Percentiles rank a stretch among this genome's conserved stretches.
These are phyloP conservation scores for Ogataea pignaliae DNA, from an alignment of 805 yeast species.

Conservation along the genomic window DNA sequence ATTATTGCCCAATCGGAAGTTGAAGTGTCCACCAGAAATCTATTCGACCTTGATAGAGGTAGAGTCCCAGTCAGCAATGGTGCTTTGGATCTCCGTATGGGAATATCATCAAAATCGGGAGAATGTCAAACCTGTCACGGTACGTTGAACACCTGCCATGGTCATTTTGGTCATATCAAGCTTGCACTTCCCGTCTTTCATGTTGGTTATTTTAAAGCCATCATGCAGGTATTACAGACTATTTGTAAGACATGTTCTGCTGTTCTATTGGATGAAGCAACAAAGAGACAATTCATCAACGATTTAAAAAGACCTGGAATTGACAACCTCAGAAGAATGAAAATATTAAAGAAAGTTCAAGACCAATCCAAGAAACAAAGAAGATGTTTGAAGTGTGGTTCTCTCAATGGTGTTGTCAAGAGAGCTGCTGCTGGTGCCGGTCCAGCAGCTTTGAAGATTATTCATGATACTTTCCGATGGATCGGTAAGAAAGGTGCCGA, in stretches of 20 bases:
- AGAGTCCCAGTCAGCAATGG: conserved; percentile 79
- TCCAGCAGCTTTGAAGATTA: conserved; percentile 89
- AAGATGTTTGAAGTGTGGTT: conserved; percentile 81
- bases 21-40: conserved; percentile 85
- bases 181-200: conserved; percentile 95
- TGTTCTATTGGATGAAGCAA: conserved; percentile 66
- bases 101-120: conserved; percentile 79
- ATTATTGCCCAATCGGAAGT: conserved; percentile 92
- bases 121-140: conserved; percentile 94
- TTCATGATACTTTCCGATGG: conserved; percentile 96
- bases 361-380: conserved; percentile 97
- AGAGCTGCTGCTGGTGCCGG: conserved; percentile 91
- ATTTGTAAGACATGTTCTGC: conserved; percentile 88
- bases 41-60: conserved; percentile 87
- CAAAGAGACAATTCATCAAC: conserved; percentile 61
- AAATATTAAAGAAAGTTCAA: conserved; percentile 69
- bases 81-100: conserved; percentile 91
- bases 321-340: conserved; percentile 91
- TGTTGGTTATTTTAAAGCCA: conserved; percentile 92
- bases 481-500: conserved; percentile 83
- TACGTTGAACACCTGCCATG: conserved; percentile 89
- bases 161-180: conserved; percentile 95
- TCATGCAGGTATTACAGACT: conserved; percentile 81
- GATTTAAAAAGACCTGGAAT: conserved; percentile 84
- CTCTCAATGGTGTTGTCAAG: conserved; percentile 93